Base-by-base conservation (phyloP, 139 green algal species). In the Haematococcus sp. region DNA sequence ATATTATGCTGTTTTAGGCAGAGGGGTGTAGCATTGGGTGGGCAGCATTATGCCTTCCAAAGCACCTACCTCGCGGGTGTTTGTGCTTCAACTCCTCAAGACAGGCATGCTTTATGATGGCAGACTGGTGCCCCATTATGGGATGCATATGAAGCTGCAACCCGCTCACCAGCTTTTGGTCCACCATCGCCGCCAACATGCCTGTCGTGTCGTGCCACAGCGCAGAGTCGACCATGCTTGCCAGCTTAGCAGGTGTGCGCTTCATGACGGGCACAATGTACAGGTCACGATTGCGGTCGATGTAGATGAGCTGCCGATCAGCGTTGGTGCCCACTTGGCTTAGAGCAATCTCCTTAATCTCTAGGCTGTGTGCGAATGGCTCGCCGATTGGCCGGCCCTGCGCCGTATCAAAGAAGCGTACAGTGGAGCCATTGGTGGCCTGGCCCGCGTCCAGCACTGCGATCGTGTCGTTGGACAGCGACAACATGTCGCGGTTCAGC, bases 261-360 rank as follows among this genome's bases (percentile, higher is more conserved):
- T 85, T 85, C 58, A 73, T 71, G 60, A 78, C 31, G 68, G 30
- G 3, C 65, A 84, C 70, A 25, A 94, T 73, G 80, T 91, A 91
- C 33, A 96, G 74, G 67, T 94, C 88, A 2, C 87, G 70, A 68
- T 93, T 94, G 60, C 71, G 58, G 69, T 96, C 91, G 28, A 94
- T 73, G 54, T 94, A 80, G 20, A 87, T 82, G 11, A 94, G 77
- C 76, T 89, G 81, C 1, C 88, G 75, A 16, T 92, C 85, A 15
- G 58, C 51, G 27, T 68, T 74, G 31, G 69, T 77, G 63, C 80
- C 88, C 30, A 66, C 49, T 70, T 93, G 88, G 71, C 71, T 92
- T 2, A 92, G 64, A 16, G 81, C 75, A 2, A 93, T 74, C 55
- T 84, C 73, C 31, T 77, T 79, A 16, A 93, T 78, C 60, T 91